These are phyloP conservation scores for Emericellopsis terricola DNA, from an alignment of 495 filamentous ascomycete genomes.

Conservation along the genomic window DNA sequence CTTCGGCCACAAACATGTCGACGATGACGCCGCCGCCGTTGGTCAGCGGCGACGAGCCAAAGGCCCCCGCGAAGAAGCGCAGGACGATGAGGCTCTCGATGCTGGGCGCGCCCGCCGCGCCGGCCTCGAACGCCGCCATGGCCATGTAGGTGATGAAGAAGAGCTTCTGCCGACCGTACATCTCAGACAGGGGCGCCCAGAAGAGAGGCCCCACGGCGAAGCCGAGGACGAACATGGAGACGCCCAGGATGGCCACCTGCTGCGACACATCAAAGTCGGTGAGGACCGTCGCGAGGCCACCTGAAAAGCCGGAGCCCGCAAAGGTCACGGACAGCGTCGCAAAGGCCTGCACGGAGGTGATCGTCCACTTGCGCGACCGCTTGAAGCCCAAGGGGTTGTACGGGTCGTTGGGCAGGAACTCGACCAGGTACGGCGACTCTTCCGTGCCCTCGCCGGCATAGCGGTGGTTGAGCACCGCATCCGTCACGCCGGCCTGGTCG, in stretches of 20 bases:
- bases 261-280: conserved; percentile 36
- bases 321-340: conserved; percentile 59
- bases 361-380: conserved; percentile 46
- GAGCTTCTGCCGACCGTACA: conserved; percentile 55
- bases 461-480: conserved; percentile 32
- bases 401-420: conserved; percentile 54
- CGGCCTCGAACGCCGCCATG: conserved; percentile 54
- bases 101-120: conserved; percentile 41
- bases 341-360: conserved; percentile 43
- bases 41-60: conserved; percentile 55
- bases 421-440: conserved; percentile 56
- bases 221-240: conserved; percentile 60
- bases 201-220: conserved; percentile 50
- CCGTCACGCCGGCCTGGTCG: conserved; percentile 19
- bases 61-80: conserved; percentile 64
- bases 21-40: conserved; percentile 61
- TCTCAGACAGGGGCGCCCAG: conserved; percentile 46
- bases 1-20: conserved; percentile 47
- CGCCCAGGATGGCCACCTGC: conserved; percentile 44
- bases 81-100: conserved; percentile 49
- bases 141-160: conserved; percentile 45
- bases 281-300: conserved; percentile 46
- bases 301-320: conserved; percentile 59
- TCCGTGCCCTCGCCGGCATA: conserved; percentile 56
- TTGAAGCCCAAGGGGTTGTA: conserved; percentile 56